Evolutionary conservation across 2,329 filamentous ascomycete species (phyloP).

Genomic region (Fusarium stilboides): DNA sequence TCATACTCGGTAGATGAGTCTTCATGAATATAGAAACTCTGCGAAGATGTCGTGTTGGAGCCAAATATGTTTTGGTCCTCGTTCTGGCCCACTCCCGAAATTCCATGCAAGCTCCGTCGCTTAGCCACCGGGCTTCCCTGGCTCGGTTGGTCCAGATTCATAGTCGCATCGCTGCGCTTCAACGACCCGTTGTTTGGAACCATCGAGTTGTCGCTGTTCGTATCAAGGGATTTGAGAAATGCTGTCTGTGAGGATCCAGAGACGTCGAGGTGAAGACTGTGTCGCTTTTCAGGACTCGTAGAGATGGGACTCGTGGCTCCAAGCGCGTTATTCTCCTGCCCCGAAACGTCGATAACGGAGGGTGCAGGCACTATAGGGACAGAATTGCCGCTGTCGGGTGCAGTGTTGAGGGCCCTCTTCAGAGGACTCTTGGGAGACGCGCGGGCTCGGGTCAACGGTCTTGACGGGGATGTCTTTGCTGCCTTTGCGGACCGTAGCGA

Average conservation of each 20-base stretch:
- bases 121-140: constrained; percentile 91
- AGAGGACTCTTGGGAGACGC: constrained; percentile 86
- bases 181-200: constrained; percentile 78
- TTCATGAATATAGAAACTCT: constrained; percentile 68
- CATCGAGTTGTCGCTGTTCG: constrained; percentile 54
- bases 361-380: constrained; percentile 60
- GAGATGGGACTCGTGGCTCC: constrained; percentile 54
- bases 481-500: constrained; percentile 75
- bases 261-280: constrained; percentile 72
- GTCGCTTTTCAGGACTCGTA: constrained; percentile 62
- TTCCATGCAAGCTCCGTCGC: constrained; percentile 87
- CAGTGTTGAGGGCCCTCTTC: constrained; percentile 81
- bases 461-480: constrained; percentile 68
- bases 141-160: constrained; percentile 85
- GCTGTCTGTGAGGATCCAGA: constrained; percentile 67
- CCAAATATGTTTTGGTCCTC: constrained; percentile 84
- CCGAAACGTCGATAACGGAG: constrained; percentile 57
- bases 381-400: constrained; percentile 80
- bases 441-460: constrained; percentile 72
- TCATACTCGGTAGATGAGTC: constrained; percentile 68
- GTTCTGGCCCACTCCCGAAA: constrained; percentile 71
- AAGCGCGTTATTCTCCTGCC: constrained; percentile 61
- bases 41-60: constrained; percentile 59
- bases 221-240: constrained; percentile 67
- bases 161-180: constrained; percentile 91